These are phyloP conservation scores for Populus nigra DNA, from an alignment of 345 rosid species.

Conservation along the genomic window DNA sequence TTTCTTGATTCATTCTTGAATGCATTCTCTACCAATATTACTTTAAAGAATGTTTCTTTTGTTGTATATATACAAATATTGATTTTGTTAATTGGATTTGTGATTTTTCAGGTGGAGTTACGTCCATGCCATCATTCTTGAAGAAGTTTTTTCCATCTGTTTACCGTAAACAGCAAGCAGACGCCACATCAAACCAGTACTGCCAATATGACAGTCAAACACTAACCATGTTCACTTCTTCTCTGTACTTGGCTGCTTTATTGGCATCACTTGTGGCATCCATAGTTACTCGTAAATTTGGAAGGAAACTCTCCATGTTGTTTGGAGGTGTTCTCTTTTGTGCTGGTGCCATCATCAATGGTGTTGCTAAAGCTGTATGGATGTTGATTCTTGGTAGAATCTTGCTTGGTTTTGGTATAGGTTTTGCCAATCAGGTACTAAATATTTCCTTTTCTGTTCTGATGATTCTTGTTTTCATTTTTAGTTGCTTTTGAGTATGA, in stretches of 20 bases:
- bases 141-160: conserved; percentile 69
- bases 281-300: conserved; percentile 66
- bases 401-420: conserved; percentile 92
- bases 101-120: conserved; percentile 71
- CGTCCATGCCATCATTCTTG: conserved; percentile 73
- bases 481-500: not conserved
- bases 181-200: conserved; percentile 58
- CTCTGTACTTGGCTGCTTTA: conserved; percentile 84
- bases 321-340: conserved; percentile 83
- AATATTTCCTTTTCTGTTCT: not conserved
- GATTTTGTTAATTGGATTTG: not conserved
- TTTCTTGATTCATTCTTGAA: not conserved
- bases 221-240: conserved; percentile 86
- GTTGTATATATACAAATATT: not conserved
- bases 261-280: conserved; percentile 77
- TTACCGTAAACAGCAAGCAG: conserved; percentile 43
- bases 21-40: not conserved
- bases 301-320: conserved; percentile 80
- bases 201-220: conserved; percentile 71
- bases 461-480: not conserved
- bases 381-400: conserved; percentile 90
- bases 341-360: conserved; percentile 81
- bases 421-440: conserved; percentile 94
- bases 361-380: conserved; percentile 69
- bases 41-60: not conserved